Base-by-base conservation (phyloP, 208 protist genomes). In the Spongospora subterranea region DNA sequence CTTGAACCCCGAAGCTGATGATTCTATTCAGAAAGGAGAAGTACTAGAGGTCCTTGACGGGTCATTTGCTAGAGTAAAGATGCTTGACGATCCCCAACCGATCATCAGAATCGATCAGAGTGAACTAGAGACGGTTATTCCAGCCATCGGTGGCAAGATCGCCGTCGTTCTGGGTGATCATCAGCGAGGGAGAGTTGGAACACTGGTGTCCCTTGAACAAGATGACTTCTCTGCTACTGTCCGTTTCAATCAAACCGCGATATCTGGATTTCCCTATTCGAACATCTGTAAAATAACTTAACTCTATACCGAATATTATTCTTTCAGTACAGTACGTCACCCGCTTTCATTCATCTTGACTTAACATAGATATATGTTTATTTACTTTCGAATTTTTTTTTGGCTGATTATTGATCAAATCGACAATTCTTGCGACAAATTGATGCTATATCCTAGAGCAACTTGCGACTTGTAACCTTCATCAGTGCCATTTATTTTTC, bases 101-200 rank as follows among this genome's bases (percentile, higher is more conserved):
- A 77, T 94, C 17, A 41, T 95, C 35, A n/a, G 88, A 54, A 65
- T 95, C 17, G 94, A 95, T 88, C 93, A 95, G 88, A 60, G 82
- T 32, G 90, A 93, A 32, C 88, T 94, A 32, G 92, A 95, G 90
- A 95, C 94, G 20, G 94, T 95, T 0, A 77, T 95, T 32, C 94
- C 94, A 20, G 29, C 17, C 24, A 43, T 54, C 50, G 39, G 32
- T 0, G 66, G 32, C 32, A 0, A 77, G n/a, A 93, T 95, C 0
- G 54, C 66, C 0, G 39, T 95, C 20, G 54, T 95, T 45, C 91
- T 92, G 38, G 94, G 94, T 32, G 20, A 17, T 40, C 89, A n/a
- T 13, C 40, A 93, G 32, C 64, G 94, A 11, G 94, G 94, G 60
- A 38, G 41, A 39, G 88, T 17, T 0, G 94, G 82, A 0, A 77